A percentile compares a stretch with the other conserved stretches of the same genome.
Conservation (phyloP, 1,139 yeast species). For the Yamadazyma atlantica region DNA sequence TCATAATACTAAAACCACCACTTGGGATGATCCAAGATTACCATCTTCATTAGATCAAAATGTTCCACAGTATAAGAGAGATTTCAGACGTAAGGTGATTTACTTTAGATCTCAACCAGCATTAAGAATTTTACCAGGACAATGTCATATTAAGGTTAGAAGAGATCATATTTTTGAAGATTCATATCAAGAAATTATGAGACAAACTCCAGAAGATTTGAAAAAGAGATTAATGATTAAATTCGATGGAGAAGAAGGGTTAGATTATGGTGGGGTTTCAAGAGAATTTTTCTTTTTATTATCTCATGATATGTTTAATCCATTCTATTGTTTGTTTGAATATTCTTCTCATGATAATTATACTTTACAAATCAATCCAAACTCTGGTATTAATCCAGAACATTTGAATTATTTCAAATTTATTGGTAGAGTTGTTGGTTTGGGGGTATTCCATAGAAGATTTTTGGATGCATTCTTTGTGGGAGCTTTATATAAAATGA, state of each 20-base stretch:
- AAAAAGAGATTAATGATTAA: constrained; percentile 97
- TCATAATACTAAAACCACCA: constrained; percentile 97
- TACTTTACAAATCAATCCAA: constrained; percentile 95
- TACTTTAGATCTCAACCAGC: constrained; percentile 99
- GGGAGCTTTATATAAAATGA: constrained; percentile 97
- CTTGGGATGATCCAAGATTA: constrained; percentile 99
- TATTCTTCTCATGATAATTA: constrained; percentile 97
- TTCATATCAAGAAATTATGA: constrained; percentile 96
- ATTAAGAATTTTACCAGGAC: constrained; percentile 93
- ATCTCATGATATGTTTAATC: constrained; percentile 98
- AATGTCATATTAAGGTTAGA: constrained; percentile 96
- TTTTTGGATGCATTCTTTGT: constrained; percentile 97
- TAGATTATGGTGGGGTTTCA: constrained; percentile 98
- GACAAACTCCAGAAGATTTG: constrained; percentile 97
- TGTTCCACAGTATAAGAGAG: constrained; percentile 99
- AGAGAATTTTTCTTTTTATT: constrained; percentile 94
- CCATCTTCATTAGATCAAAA: constrained; percentile 97
- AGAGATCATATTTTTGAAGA: constrained; percentile 97
- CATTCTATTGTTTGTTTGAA: constrained; percentile 94
- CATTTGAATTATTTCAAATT: constrained; percentile 97
- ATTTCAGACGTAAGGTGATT: constrained; percentile 93
- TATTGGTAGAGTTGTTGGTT: constrained; percentile 96
- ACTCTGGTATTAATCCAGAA: constrained; percentile 97
- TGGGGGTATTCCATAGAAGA: constrained; percentile 97
- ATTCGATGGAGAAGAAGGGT: constrained; percentile 98